phyloP scores from a whole-genome alignment of 768 basidiomycete species.

The Dioszegia crocea region DNA sequence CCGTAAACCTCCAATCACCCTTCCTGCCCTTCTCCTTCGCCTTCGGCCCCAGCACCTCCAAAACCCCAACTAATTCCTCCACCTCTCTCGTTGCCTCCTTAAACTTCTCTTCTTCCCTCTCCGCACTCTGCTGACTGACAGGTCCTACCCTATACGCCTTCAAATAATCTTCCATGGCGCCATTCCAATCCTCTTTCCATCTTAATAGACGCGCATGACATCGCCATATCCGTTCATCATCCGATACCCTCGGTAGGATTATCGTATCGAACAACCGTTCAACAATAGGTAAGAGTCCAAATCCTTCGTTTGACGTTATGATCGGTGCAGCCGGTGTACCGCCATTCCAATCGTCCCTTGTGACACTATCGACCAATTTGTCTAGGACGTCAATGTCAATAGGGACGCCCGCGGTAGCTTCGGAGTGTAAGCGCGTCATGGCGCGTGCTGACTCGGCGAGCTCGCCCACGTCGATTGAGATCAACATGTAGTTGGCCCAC shows the following conservation, averaged over 20 bases:
- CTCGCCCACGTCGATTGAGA: slow-evolving; percentile 88
- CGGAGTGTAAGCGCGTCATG: slow-evolving; percentile 71
- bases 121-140: slow-evolving; percentile 61
- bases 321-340: slow-evolving; percentile 26
- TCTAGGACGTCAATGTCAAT: slow-evolving; percentile 87
- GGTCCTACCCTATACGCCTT: slow-evolving; percentile 74
- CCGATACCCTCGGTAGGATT: slow-evolving; percentile 75
- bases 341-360: slow-evolving; percentile 53
- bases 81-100: slow-evolving; percentile 72
- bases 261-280: slow-evolving; percentile 67
- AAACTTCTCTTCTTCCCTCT: slow-evolving; percentile 67
- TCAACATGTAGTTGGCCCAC: slow-evolving; percentile 97
- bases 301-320: slow-evolving; percentile 61
- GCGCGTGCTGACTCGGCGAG: slow-evolving; percentile 82
- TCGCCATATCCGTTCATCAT: slow-evolving; percentile 68
- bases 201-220: slow-evolving; percentile 76
- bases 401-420: slow-evolving; percentile 54
- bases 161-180: slow-evolving; percentile 74
- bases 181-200: slow-evolving; percentile 68
- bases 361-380: slow-evolving; percentile 80
- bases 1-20: slow-evolving; percentile 74
- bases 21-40: slow-evolving; percentile 43
- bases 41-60: slow-evolving; percentile 73
- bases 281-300: slow-evolving; percentile 65
- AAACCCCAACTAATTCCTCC: slow-evolving; percentile 73